Evolutionary conservation across 2,329 filamentous ascomycete genomes (phyloP), one percentile per base, ranked within the genome.

Genomic region (Coniella vitis): DNA sequence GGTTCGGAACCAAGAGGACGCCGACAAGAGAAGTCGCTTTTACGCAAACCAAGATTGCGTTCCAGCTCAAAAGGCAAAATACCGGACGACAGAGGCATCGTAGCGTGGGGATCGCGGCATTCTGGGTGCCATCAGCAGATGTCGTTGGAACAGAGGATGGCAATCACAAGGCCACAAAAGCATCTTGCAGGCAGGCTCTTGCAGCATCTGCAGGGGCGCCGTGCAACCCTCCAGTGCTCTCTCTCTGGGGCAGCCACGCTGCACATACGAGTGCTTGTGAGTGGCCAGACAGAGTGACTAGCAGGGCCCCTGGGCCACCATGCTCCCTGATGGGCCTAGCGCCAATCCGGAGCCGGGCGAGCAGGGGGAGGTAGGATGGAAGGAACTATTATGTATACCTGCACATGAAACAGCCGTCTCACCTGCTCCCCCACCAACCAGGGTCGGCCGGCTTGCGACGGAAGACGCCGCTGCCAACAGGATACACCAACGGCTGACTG

Each of bases 71-170:
- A 29, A 10, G 25, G 5, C 25, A 29, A 5, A 29, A 10, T 5
- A 29, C 25, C 10, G 25, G 5, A 29, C 25, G 25, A 5, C 25
- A 29, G 25, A 5, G 10, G 25, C 25, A 29, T 29, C 25, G 25
- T 29, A 10, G 25, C 25, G 25, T 29, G 25, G 25, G 25, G 25
- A 5, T 29, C 14, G 44, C 36, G 38, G 46, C 19, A 40, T 37
- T 49, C 51, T 49, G 37, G 52, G 45, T 50, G 52, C 46, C 48
- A 39, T 52, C 48, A 55, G 48, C 49, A 57, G 47, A 59, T 65
- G 63, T 65, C 61, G 63, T 65, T 62, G 60, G 53, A 56, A 54
- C 56, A 58, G 58, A 60, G 62, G 63, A 60, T 62, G n/a, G n/a
- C 61, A 14, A 20, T 38, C 37, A 32, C 40, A 25, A n/a, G 22